Conservation (phyloP, 2,329 filamentous ascomycete species). For the Paecilomyces formosus region DNA sequence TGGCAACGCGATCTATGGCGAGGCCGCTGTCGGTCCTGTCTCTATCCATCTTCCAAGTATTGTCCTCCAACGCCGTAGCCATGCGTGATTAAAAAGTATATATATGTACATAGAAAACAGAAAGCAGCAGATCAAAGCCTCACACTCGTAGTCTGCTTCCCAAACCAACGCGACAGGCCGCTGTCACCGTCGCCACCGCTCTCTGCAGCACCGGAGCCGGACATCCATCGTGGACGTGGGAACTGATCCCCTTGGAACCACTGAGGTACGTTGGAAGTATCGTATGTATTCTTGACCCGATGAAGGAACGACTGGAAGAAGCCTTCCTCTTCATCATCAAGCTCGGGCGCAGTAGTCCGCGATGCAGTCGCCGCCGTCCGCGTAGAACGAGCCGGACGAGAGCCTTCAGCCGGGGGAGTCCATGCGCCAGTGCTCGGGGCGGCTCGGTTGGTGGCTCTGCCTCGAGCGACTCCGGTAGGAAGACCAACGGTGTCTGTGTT, state of each 20-base stretch:
- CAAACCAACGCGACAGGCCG: slow-evolving; percentile 32
- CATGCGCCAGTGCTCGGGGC: slow-evolving; percentile 21
- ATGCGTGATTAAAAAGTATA: background rate
- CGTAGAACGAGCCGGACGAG: slow-evolving; percentile 19
- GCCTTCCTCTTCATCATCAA: slow-evolving; percentile 64
- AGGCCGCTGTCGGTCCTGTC: background rate
- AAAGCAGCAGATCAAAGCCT: slow-evolving; percentile 20
- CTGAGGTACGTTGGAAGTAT: slow-evolving; percentile 69
- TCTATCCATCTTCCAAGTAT: background rate
- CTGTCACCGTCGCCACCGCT: slow-evolving; percentile 15
- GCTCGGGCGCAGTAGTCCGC: slow-evolving; percentile 32
- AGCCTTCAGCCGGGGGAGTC: slow-evolving; percentile 22
- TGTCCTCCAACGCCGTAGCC: background rate
- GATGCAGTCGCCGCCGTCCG: slow-evolving; percentile 24
- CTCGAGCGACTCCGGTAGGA: slow-evolving; percentile 14
- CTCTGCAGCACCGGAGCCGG: slow-evolving; percentile 43
- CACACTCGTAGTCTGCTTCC: slow-evolving; percentile 30
- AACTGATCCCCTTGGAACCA: slow-evolving; percentile 73
- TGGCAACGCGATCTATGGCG: background rate
- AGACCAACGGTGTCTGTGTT: slow-evolving; percentile 20
- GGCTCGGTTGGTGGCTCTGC: slow-evolving; percentile 16
- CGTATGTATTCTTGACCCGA: slow-evolving; percentile 85
- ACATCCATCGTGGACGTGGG: slow-evolving; percentile 77
- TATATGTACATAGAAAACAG: slow-evolving; percentile 4
- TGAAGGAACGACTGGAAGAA: slow-evolving; percentile 80